Evolutionary conservation across 129 eudicot genomes (phyloP), one percentile per base, ranked within the genome.

Genomic region (Centaurea solstitialis): DNA sequence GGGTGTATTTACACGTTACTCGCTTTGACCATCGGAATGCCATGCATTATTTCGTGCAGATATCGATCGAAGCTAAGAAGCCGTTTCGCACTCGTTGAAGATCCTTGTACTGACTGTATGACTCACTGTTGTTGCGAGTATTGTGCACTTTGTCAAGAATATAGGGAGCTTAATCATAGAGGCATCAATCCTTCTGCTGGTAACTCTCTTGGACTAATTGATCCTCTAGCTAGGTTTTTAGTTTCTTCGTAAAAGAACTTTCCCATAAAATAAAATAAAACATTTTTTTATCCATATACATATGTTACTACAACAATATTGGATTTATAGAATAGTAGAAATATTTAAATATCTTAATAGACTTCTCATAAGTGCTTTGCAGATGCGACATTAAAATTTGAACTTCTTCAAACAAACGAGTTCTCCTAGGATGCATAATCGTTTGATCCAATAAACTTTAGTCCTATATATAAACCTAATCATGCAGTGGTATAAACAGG

Each of bases 91-190:
- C 87, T 91, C 0, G 41, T 79, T 7, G 97, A 87, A 72, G 24
- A 83, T 3, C 91, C 97, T 0, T 84, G 79, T 41, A 45, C 97
- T 3, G 97, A 91, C 66, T 91, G 97, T 62, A 0, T 82, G 0
- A 75, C 85, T 76, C 97, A 89, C 71, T 89, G 85, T 71, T 81
- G 80, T 41, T 91, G 97, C 22, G 91, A 89, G 73, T 85, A 17
- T 41, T 86, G 93, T 79, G 93, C 90, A 41, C 87, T 89, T 65
- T 84, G 90, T 73, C 93, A 89, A 86, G 93, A 86, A 82, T 84
- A 89, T 21, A 79, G 93, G 68, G 93, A 89, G 85, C 93, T 89
- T 10, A 70, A 87, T 30, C 9, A 71, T 59, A 82, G 87, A 37
- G 93, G 93, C 41, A 8, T 89, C 0, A 87, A 86, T 78, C 90